A percentile compares a stretch with the other conserved stretches of the same genome.
Evolutionary conservation across 2,329 filamentous ascomycete species (phyloP).

Genomic region (Arthroderma sp.): DNA sequence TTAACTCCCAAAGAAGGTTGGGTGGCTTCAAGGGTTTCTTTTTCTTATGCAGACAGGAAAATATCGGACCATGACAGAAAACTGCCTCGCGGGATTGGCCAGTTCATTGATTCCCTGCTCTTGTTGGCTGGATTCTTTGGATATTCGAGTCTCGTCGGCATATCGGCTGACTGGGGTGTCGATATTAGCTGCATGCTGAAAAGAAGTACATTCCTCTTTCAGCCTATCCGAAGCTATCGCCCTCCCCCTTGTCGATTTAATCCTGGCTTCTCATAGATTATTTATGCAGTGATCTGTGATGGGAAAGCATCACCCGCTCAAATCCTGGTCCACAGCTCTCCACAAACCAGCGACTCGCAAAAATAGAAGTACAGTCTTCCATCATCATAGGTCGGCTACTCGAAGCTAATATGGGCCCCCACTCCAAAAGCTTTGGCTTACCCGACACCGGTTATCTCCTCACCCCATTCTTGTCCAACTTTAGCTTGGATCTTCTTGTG

Average conservation of each 20-base stretch:
- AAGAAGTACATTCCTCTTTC: background rate
- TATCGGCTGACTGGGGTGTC: background rate
- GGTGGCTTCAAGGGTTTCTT: no score
- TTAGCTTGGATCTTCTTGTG: background rate
- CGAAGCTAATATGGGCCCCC: no score
- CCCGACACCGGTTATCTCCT: no score
- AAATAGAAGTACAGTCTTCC: slow-evolving; percentile 6
- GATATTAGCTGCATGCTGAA: background rate
- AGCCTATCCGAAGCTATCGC: slow-evolving; percentile 2
- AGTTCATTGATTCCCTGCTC: no score
- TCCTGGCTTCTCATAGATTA: background rate
- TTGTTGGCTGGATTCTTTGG: no score
- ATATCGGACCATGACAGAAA: background rate
- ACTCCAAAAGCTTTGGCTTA: no score
- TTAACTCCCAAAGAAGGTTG: no score
- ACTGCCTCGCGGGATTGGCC: no score
- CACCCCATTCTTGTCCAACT: no score
- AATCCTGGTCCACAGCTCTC: slow-evolving; percentile 1
- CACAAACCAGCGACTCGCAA: slow-evolving; percentile 7
- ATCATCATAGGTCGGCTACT: slow-evolving; percentile 5
- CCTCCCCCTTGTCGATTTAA: background rate
- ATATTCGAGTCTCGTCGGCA: background rate
- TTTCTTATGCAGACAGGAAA: background rate
- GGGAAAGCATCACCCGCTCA: background rate
- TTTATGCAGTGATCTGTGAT: no score